phyloP scores from a whole-genome alignment of 2,329 filamentous ascomycete species.

The Apiospora marii region DNA sequence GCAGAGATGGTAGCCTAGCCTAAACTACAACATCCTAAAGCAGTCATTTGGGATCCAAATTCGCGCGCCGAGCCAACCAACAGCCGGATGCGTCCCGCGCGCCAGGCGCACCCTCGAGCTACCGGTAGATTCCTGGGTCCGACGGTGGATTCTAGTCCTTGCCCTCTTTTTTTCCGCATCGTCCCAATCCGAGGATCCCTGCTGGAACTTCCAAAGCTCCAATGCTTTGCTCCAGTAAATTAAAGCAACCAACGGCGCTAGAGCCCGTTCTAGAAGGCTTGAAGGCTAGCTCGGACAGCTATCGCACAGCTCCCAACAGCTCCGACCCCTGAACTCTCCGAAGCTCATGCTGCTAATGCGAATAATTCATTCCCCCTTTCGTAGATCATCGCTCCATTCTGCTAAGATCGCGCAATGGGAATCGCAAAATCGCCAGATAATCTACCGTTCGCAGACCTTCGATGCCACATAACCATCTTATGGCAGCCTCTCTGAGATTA shows the following conservation, averaged over 20 bases:
- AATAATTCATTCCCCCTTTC: background rate
- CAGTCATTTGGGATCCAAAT: background rate
- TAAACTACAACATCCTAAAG: background rate
- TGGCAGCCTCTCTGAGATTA: background rate
- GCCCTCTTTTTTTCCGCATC: background rate
- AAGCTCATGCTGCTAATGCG: background rate
- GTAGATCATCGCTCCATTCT: background rate
- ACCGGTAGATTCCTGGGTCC: background rate
- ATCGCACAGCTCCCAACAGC: background rate
- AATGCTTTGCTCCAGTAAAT: background rate
- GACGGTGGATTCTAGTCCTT: background rate
- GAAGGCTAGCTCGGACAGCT: background rate
- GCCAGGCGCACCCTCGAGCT: background rate
- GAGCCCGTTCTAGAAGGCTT: background rate
- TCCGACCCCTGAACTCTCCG: background rate
- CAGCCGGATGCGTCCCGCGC: slow-evolving; percentile 12
- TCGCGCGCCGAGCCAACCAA: background rate
- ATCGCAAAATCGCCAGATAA: background rate
- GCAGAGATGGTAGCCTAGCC: background rate
- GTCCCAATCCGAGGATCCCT: background rate
- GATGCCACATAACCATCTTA: background rate
- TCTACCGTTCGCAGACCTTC: background rate
- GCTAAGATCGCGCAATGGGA: background rate
- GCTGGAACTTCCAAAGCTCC: background rate
- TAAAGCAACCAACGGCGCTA: background rate